Evolutionary conservation across 73 alveolate species (phyloP).

Genomic region (Stentor roeselii): DNA sequence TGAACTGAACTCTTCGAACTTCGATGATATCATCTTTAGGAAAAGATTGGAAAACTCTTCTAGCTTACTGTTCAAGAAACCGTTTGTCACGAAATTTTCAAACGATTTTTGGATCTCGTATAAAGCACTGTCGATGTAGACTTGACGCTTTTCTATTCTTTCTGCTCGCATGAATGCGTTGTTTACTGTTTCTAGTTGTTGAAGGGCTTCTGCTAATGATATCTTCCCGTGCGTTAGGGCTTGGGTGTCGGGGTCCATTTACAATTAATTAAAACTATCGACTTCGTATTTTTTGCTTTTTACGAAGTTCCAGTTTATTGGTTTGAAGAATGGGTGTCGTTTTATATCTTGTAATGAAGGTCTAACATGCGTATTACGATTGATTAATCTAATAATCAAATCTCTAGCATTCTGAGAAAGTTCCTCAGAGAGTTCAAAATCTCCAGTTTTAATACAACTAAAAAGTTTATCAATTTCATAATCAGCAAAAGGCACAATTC

Average conservation of each 20-base stretch:
- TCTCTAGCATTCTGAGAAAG: constrained; percentile 69
- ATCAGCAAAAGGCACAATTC: constrained; percentile 75
- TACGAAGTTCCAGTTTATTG: background rate
- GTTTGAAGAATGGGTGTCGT: constrained; percentile 21
- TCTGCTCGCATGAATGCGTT: background rate
- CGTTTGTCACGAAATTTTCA: background rate
- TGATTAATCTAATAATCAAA: constrained; percentile 36
- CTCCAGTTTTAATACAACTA: constrained; percentile 61
- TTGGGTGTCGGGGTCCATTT: background rate
- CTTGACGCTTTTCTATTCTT: background rate
- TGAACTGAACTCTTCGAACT: background rate
- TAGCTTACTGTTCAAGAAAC: background rate
- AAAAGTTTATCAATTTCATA: constrained; percentile 49
- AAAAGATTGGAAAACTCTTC: background rate
- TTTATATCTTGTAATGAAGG: constrained; percentile 7
- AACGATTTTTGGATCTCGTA: background rate
- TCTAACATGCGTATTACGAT: background rate
- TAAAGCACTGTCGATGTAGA: background rate
- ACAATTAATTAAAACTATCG: too few relatives aligned
- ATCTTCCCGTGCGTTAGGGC: background rate
- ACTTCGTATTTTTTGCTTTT: constrained; percentile 12
- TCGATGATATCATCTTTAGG: background rate
- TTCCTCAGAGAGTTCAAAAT: constrained; percentile 72
- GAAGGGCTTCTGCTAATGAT: constrained; percentile 1
- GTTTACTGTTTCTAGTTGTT: background rate